Evolutionary conservation across 78 protist genomes (phyloP), one percentile per base, ranked within the genome.

Genomic region (Speleostelium caveatum): DNA sequence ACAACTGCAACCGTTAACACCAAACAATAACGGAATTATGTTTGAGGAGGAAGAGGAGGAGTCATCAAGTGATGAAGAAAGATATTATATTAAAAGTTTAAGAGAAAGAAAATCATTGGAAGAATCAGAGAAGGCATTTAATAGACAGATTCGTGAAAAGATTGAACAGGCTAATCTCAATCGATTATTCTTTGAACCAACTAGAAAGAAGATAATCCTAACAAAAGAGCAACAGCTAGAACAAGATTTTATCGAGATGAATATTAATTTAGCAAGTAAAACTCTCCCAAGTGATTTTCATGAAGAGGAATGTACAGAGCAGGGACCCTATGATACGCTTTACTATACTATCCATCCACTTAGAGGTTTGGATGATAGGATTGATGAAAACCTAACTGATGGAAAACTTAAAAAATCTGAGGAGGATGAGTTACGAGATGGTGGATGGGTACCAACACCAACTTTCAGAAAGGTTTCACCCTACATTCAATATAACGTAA

Each of bases 271-370:
- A 21, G 33, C n/a, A 3, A 22, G 32, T 8, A 12, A 30, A 19
- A 59, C 55, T 4, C 10, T 24, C 2, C 87, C 87, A 41, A 28
- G 26, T n/a, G 65, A 42, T 14, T 65, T 42, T 21, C 39, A 61
- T 2, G 19, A 3, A 10, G 17, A n/a, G 7, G 86, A 75, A 28
- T 38, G 69, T 22, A 49, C 30, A 10, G 59, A 41, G 0, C 75
- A 77, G 4, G 75, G 77, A 36, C 88, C 88, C n/a, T 79, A 79
- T 17, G 67, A 79, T 39, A 33, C 60, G 17, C 55, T 79, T 5
- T 76, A 56, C 28, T 79, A 79, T n/a, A 79, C 88, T 2, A 65
- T 79, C 30, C 88, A 79, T 67, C 88, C 88, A 67, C 58, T 79
- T 10, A 59, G 77, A 21, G 63, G 62, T n/a, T 51, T 49, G 8